Percentiles rank a stretch among this genome's conserved stretches.
Evolutionary conservation across 2,329 filamentous ascomycete genomes (phyloP).

Genomic region (Nannizziopsis arthrosporioides): DNA sequence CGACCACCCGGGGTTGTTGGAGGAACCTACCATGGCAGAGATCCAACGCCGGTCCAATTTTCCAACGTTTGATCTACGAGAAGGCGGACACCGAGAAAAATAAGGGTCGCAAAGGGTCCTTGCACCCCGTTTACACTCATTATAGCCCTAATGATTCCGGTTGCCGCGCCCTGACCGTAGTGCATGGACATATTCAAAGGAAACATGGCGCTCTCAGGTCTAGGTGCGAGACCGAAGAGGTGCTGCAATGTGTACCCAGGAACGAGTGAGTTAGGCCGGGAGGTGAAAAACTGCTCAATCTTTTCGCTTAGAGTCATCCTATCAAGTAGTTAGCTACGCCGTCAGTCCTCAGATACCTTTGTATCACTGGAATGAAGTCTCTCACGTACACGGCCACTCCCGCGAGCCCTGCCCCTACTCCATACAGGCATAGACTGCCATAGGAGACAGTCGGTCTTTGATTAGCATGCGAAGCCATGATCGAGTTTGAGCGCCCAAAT

Average conservation of each 20-base stretch:
- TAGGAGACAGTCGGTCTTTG: not conserved
- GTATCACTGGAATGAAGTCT: too few species aligned
- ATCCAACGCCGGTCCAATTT: conserved; percentile 21
- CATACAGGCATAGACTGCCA: not conserved
- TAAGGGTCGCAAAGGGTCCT: conserved; percentile 22
- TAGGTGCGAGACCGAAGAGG: conserved; percentile 19
- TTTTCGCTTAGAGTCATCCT: conserved; percentile 23
- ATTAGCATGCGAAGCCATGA: not conserved
- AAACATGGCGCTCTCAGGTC: conserved; percentile 17
- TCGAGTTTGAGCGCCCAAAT: too few species aligned
- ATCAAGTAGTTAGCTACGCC: not conserved
- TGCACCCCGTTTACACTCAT: conserved; percentile 25
- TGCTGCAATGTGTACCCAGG: conserved; percentile 20
- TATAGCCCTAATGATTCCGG: conserved; percentile 19
- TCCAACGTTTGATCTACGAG: conserved; percentile 24
- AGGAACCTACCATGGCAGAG: conserved; percentile 21
- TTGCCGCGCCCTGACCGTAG: conserved; percentile 23
- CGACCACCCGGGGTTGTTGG: not conserved
- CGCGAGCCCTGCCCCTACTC: conserved; percentile 6
- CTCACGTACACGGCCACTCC: conserved; percentile 17
- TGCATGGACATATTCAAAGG: conserved; percentile 22
- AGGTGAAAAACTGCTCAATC: conserved; percentile 22
- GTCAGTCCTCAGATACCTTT: not conserved
- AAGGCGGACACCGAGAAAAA: conserved; percentile 23
- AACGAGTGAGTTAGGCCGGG: conserved; percentile 23